Conservation (phyloP, 768 basidiomycete genomes). For the Macrolepiota fuliginosa region DNA sequence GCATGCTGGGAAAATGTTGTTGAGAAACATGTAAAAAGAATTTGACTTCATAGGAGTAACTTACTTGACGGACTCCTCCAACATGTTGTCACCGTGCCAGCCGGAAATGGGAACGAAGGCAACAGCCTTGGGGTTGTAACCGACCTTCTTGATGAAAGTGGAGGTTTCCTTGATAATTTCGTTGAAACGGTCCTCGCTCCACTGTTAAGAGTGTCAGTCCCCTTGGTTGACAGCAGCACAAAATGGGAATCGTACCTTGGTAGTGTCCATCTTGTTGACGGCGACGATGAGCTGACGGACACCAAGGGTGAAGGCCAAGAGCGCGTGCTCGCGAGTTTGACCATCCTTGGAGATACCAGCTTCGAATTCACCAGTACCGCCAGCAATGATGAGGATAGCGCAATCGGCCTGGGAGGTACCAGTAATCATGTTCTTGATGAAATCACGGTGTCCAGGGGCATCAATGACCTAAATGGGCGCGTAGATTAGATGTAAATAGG, state of each 20-base stretch:
- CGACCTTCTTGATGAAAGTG: constrained; percentile 99
- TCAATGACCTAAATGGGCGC: constrained; percentile 78
- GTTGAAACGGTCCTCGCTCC: constrained; percentile 99
- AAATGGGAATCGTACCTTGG: constrained; percentile 60
- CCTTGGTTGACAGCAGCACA: not conserved
- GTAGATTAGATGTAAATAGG: constrained; percentile 20
- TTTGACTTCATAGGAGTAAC: constrained; percentile 22
- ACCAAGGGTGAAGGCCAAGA: constrained; percentile 99
- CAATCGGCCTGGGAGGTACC: constrained; percentile 99
- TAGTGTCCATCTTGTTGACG: constrained; percentile 99
- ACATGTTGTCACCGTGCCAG: constrained; percentile 99
- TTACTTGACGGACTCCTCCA: constrained; percentile 96
- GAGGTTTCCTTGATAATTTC: constrained; percentile 99
- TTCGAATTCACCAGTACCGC: constrained; percentile 99
- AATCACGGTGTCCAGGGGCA: constrained; percentile 99
- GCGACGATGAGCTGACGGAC: constrained; percentile 99
- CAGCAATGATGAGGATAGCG: constrained; percentile 98
- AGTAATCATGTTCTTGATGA: constrained; percentile 99
- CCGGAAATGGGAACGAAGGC: constrained; percentile 99
- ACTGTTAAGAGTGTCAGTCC: constrained; percentile 46
- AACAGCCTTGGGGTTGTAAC: constrained; percentile 98
- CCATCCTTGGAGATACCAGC: constrained; percentile 99
- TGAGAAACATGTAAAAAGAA: constrained; percentile 15
- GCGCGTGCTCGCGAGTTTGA: constrained; percentile 99
- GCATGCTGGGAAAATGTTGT: constrained; percentile 61